A percentile compares a stretch with the other conserved stretches of the same genome.
phyloP scores from a whole-genome alignment of 371 early-diverging fungal genomes.

The Mortierella polycephala region DNA sequence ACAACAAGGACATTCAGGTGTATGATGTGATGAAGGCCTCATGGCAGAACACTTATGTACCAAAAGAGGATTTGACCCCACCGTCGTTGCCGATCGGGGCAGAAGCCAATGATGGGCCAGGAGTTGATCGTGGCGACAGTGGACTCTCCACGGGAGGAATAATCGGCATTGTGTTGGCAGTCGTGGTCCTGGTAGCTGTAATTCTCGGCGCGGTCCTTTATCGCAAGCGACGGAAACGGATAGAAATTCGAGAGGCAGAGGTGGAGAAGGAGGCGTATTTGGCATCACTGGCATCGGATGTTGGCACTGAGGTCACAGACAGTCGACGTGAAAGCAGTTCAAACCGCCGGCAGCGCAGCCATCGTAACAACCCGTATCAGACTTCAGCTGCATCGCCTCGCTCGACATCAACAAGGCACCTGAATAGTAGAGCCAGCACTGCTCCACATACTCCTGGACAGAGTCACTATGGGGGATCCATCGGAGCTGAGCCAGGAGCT shows the following conservation, averaged over 20 bases:
- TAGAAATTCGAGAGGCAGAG: constrained; percentile 30
- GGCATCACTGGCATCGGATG: constrained; percentile 21
- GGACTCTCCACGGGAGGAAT: constrained; percentile 23
- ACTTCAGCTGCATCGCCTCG: constrained; percentile 13
- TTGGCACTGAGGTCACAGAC: background rate
- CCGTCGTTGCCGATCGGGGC: constrained; percentile 11
- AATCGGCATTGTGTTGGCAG: constrained; percentile 21
- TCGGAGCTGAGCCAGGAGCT: background rate
- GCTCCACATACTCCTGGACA: constrained; percentile 11
- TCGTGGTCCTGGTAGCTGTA: constrained; percentile 1
- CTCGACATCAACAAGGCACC: constrained; percentile 22
- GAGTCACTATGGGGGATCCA: background rate
- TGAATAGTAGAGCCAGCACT: constrained; percentile 7
- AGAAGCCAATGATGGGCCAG: background rate
- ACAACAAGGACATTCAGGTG: constrained; percentile 27
- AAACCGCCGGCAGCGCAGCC: constrained; percentile 6
- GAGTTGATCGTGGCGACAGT: background rate
- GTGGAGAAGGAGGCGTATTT: constrained; percentile 35
- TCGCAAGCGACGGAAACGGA: constrained; percentile 18
- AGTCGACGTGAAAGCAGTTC: background rate
- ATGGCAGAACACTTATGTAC: constrained; percentile 19
- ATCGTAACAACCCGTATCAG: constrained; percentile 16
- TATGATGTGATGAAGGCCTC: constrained; percentile 21
- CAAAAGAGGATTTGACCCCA: constrained; percentile 32
- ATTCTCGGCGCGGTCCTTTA: constrained; percentile 16